A percentile compares a stretch with the other conserved stretches of the same genome.
Evolutionary conservation across 169 alveolate species (phyloP).

Genomic region (Cryptosporidium parvum): DNA sequence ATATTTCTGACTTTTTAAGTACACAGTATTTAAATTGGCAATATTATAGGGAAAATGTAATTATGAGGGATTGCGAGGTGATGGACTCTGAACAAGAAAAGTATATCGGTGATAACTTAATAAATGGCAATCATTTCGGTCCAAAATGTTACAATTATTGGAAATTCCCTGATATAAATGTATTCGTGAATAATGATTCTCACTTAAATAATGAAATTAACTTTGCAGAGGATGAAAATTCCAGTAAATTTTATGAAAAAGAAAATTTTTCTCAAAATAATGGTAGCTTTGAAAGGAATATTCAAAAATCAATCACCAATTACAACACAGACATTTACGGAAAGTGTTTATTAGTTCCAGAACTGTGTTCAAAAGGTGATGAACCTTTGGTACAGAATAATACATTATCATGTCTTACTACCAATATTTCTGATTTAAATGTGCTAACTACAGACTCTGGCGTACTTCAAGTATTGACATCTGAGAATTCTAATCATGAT

Average conservation of each 20-base stretch:
- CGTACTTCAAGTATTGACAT: constrained; percentile 50
- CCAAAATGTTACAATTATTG: neutral
- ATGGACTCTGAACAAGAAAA: neutral
- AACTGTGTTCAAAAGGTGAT: constrained; percentile 1
- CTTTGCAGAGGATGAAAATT: neutral
- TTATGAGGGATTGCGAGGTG: neutral
- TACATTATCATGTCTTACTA: constrained; percentile 27
- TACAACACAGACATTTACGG: neutral
- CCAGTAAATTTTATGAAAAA: constrained; percentile 9
- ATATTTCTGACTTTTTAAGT: constrained; percentile 46
- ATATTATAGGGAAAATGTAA: constrained; percentile 5
- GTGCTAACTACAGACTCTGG: constrained; percentile 51
- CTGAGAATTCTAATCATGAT: constrained; percentile 54
- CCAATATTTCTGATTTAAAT: constrained; percentile 60
- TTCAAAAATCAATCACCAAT: neutral
- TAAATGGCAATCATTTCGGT: neutral
- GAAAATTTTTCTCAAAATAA: neutral
- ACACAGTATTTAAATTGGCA: constrained; percentile 29
- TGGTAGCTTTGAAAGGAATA: neutral
- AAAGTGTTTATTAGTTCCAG: constrained; percentile 26
- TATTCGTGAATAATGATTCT: constrained; percentile 6
- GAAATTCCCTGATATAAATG: constrained; percentile 57
- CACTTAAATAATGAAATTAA: neutral
- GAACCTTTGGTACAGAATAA: constrained; percentile 1
- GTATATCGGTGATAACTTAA: neutral